Base-by-base conservation (phyloP, 352 stramenopile genomes). In the Globisporangium canariense region DNA sequence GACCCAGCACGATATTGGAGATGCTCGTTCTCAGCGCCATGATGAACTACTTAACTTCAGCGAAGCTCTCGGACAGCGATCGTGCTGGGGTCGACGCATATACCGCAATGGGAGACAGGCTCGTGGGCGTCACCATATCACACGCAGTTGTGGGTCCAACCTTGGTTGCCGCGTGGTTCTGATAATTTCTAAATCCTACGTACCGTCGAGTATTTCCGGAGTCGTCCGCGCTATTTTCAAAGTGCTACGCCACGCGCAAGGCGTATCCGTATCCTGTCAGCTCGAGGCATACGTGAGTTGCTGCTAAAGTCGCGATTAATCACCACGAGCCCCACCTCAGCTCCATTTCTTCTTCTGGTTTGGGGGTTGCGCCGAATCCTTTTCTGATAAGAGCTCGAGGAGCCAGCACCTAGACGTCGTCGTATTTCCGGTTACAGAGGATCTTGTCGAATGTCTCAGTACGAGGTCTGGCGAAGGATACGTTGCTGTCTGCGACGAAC, bases 161-260 rank as follows among this genome's bases (percentile, higher is more conserved):
- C 41, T 20, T 47, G 41, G 20, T 13, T 20, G 41, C 41, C 41
- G 41, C 14, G 41, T 20, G 41, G 41, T 20, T 47, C 41, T 47
- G 41, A 47, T 47, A 47, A 47, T 47, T 47, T 47, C 41, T 47
- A 47, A 47, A 47, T 47, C 41, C 14, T 47, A 20, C 13, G 41
- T 20, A 47, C 2, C 41, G 3, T 47, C 16, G 41, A 20, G 41
- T 47, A 47, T 47, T 47, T 47, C 41, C 14, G 41, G 41, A 47
- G 41, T 16, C 41, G 20, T 18, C 41, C 5, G 14, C 41, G 41
- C 41, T 47, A 47, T 47, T 47, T 47, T 47, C 41, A 47, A 20
- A 20, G 14, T 47, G 41, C 41, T 47, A 16, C n/a, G 14, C 41
- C 14, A 47, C 41, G 41, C 14, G 3, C 14, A 47, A 6, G 14